Base-by-base conservation (phyloP, 2,329 filamentous ascomycete species). In the Ophiostoma piceae region DNA sequence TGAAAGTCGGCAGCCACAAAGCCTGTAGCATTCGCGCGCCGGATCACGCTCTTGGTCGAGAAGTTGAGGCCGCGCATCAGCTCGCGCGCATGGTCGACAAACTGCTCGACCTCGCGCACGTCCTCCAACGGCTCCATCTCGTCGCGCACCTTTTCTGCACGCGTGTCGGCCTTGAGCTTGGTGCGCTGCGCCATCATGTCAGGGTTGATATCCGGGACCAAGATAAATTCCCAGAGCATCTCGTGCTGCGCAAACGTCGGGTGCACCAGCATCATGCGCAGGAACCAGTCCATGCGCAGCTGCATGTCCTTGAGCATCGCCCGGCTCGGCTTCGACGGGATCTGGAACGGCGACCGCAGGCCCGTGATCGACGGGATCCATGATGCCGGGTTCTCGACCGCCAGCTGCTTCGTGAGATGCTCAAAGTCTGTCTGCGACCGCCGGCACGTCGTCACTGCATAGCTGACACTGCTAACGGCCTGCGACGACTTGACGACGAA, bases 151-250 rank as follows among this genome's bases (percentile, higher is more conserved):
- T 89, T 94, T 76, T 99, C 95, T 2, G 87, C 83, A 37, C 94
- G 86, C 0, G 90, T 88, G 77, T 94, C 90, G 3, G 92, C 91
- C 79, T 99, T 99, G 72, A 93, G 87, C 69, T 88, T 88, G 73
- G 92, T 96, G 67, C 95, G 88, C 78, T 96, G 90, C 68, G 92
- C 90, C 84, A 98, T 94, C 87, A 94, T 92, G 26, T 92, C 88
- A 0, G 92, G 86, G 77, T 97, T 92, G 67, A 99, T 87, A 74
- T 99, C 95, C 1, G 95, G 95, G 14, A 99, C 94, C 0, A 99
- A 85, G 79, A 99, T 97, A 80, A 99, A 99, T 76, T 99, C 95
- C 96, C 95, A 99, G 1, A 99, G 85, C 85, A 98, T 92, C 80
- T 99, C 95, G 76, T 99, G 96, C 0, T 92, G 97, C 0, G 92